Evolutionary conservation across 2,329 filamentous ascomycete species (phyloP).

Genomic region (Graphiopsis chlorocephala): DNA sequence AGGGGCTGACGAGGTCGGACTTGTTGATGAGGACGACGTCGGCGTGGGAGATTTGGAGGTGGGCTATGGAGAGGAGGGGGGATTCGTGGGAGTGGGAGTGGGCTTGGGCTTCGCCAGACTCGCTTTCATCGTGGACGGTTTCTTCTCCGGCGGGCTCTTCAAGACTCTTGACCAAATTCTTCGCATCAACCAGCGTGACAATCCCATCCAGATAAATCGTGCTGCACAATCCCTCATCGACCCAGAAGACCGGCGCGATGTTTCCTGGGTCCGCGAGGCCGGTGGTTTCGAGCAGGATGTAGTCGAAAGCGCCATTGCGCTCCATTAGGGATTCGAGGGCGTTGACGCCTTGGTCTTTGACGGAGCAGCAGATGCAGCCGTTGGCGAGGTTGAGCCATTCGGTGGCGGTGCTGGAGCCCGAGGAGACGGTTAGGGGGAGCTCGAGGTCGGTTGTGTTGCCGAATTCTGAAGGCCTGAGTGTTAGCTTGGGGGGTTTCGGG

Average conservation of each 20-base stretch:
- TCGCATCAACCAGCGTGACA: slow-evolving; percentile 91
- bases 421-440: slow-evolving; percentile 87
- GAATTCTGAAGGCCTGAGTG: slow-evolving; percentile 32
- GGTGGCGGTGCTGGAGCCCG: slow-evolving; percentile 72
- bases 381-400: slow-evolving; percentile 97
- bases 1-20: slow-evolving; percentile 71
- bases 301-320: slow-evolving; percentile 89
- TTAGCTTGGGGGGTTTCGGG: not conserved
- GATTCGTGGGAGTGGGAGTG: slow-evolving; percentile 54
- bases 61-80: slow-evolving; percentile 81
- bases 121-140: slow-evolving; percentile 13
- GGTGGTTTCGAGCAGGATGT: slow-evolving; percentile 94
- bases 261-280: slow-evolving; percentile 94
- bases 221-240: slow-evolving; percentile 91
- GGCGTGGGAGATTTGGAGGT: slow-evolving; percentile 94
- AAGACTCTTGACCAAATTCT: slow-evolving; percentile 80
- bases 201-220: slow-evolving; percentile 97
- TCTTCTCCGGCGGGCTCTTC: slow-evolving; percentile 58
- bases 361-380: slow-evolving; percentile 95
- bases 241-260: slow-evolving; percentile 93
- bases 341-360: slow-evolving; percentile 93
- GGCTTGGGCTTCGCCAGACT: slow-evolving; percentile 1
- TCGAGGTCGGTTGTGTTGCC: slow-evolving; percentile 76
- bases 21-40: slow-evolving; percentile 97
- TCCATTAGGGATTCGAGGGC: slow-evolving; percentile 96